phyloP scores from a whole-genome alignment of 2,329 filamentous ascomycete genomes.

The Apiospora hydei region DNA sequence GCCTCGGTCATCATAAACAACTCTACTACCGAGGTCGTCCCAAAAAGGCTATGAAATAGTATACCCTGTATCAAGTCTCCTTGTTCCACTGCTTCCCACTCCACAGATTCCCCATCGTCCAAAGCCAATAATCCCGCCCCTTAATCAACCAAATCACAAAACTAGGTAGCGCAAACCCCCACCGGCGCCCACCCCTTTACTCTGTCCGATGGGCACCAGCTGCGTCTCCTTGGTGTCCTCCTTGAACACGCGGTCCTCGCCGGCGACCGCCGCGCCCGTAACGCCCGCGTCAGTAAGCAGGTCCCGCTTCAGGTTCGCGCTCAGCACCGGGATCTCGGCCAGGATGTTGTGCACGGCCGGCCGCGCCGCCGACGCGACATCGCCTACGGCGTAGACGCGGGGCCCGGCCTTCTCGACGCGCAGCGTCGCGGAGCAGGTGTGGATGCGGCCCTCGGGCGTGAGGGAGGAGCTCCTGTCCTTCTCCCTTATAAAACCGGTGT shows the following conservation, averaged over 20 bases:
- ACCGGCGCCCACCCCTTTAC: conserved; percentile 52
- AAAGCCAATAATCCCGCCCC: conserved; percentile 59
- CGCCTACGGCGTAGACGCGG: conserved; percentile 55
- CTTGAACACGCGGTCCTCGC: conserved; percentile 45
- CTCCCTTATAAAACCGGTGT: conserved; percentile 47
- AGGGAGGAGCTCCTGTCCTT: conserved; percentile 36
- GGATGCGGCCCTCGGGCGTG: conserved; percentile 45
- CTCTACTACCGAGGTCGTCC: no score
- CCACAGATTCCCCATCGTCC: conserved; percentile 56
- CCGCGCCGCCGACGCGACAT: conserved; percentile 48
- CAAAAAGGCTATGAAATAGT: no score
- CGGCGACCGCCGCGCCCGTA: conserved; percentile 28
- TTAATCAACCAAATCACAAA: conserved; percentile 57
- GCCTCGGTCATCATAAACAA: no score
- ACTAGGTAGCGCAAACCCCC: conserved; percentile 52
- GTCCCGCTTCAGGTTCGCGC: conserved; percentile 57
- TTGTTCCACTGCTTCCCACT: conserved; percentile 59
- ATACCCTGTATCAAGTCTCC: conserved; percentile 44
- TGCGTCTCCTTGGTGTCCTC: conserved; percentile 55
- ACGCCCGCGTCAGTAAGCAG: conserved; percentile 46
- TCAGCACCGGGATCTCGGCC: conserved; percentile 50
- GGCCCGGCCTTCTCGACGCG: conserved; percentile 43
- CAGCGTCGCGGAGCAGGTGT: conserved; percentile 46
- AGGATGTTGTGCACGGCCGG: conserved; percentile 52
- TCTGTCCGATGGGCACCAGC: conserved; percentile 54